Evolutionary conservation across 495 filamentous ascomycete species (phyloP).

Genomic region (Penicillium cataractarum): DNA sequence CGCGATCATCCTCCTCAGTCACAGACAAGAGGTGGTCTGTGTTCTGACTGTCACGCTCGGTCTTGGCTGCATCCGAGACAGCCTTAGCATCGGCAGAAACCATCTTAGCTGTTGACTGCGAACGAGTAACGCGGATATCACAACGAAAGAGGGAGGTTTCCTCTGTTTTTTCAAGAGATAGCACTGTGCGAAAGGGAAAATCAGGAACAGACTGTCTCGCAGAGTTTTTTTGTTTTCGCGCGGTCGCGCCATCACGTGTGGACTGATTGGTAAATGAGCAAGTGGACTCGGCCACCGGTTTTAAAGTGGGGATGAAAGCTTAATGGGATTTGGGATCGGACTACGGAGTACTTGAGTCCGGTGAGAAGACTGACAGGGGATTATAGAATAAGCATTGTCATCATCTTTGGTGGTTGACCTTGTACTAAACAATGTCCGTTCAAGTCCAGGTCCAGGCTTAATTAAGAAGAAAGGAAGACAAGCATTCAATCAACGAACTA

Average conservation of each 20-base stretch:
- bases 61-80: constrained; percentile 15
- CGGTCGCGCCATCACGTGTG: constrained; percentile 10
- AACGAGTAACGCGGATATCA: too few species aligned
- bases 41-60: constrained; percentile 11
- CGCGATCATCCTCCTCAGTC: constrained; percentile 37
- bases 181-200: background rate
- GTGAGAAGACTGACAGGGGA: background rate
- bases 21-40: constrained; percentile 17
- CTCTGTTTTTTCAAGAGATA: background rate
- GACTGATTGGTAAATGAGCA: background rate
- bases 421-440: background rate
- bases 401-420: background rate
- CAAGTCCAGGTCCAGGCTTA: background rate
- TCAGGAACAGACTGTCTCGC: background rate
- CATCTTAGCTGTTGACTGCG: background rate
- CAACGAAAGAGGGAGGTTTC: background rate
- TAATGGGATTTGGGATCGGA: background rate
- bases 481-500: background rate
- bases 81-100: constrained; percentile 3
- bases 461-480: background rate
- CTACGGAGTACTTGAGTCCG: background rate
- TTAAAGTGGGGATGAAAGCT: background rate
- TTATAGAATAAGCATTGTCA: background rate
- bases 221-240: constrained; percentile 9
- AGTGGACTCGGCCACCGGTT: background rate